Base-by-base conservation (phyloP, 768 basidiomycete genomes). In the Agrocybe pediades region DNA sequence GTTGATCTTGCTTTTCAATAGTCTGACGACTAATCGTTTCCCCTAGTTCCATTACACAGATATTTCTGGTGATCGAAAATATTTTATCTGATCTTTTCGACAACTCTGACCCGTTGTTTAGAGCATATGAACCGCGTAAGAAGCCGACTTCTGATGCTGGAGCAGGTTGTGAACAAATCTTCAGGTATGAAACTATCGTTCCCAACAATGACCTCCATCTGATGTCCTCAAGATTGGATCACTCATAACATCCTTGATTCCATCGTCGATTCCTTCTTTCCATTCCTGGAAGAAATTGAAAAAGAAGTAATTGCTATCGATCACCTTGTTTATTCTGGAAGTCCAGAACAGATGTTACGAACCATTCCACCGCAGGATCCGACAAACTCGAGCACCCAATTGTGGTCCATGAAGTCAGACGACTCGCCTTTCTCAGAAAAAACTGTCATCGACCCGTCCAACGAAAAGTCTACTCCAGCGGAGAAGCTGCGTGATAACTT, bases 231-330 rank as follows among this genome's bases (percentile, higher is more conserved):
- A n/a, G 95, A 95, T 65, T 96, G 93, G 92, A 91, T 98, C 58
- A 93, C 92, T 0, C 94, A 98, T 68, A 90, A 87, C 19, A 79
- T 97, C 50, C 74, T 98, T 58, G 95, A 97, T 64, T 95, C 93
- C 1, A 86, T 98, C 48, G 94, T 98, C 19, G 95, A 98, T 65
- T 88, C 91, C 0, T 95, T 95, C 71, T 93, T 94, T 67, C 92
- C 92, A 1, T 79, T 93, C 54, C 74, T 95, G 54, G 81, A 86
- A 58, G 84, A 86, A 54, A 87, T 97, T 30, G 92, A 92, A 63
- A 77, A 76, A 43, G 95, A 96, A 64, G 87, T 92, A 2, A 78
- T 84, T 54, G 82, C 82, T 16, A 86, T 95, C 49, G 92, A 95
- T 62, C 76, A 82, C 11, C 68, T 90, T 33, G 84, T 95, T 16